Conservation (phyloP, 352 stramenopile genomes). For the Globisporangium polare region DNA sequence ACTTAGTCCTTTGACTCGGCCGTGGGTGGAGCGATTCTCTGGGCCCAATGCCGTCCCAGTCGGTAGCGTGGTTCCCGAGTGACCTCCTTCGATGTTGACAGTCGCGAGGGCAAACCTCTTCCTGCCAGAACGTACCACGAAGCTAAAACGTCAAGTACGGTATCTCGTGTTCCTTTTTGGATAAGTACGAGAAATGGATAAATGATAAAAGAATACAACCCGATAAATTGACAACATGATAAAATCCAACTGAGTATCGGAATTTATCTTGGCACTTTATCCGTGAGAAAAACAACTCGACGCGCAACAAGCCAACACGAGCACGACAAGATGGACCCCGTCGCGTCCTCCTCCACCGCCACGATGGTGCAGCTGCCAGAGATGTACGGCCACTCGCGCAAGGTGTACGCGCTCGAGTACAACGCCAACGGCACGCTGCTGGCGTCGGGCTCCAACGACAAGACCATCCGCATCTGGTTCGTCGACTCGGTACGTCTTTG, state of each 20-base stretch:
- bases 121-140: no score
- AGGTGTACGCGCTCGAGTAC: conserved; percentile 80
- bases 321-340: conserved; percentile 8
- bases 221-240: neutral
- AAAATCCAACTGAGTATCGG: neutral
- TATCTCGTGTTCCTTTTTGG: no score
- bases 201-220: no score
- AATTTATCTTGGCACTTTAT: no score
- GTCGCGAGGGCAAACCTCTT: no score
- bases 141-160: no score
- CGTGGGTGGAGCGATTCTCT: no score
- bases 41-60: no score
- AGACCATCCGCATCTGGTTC: conserved; percentile 77
- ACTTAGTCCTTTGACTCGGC: no score
- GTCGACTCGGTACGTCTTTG: conserved; percentile 35
- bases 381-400: conserved; percentile 74
- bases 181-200: neutral
- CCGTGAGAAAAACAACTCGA: no score
- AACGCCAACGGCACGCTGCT: conserved; percentile 67
- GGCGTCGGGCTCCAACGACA: conserved; percentile 78
- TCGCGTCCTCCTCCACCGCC: neutral
- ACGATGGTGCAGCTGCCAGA: conserved; percentile 59
- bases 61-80: no score
- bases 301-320: neutral
- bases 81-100: no score